Evolutionary conservation across 1,284 basidiomycete species (phyloP).

Genomic region (Irpex sp.): DNA sequence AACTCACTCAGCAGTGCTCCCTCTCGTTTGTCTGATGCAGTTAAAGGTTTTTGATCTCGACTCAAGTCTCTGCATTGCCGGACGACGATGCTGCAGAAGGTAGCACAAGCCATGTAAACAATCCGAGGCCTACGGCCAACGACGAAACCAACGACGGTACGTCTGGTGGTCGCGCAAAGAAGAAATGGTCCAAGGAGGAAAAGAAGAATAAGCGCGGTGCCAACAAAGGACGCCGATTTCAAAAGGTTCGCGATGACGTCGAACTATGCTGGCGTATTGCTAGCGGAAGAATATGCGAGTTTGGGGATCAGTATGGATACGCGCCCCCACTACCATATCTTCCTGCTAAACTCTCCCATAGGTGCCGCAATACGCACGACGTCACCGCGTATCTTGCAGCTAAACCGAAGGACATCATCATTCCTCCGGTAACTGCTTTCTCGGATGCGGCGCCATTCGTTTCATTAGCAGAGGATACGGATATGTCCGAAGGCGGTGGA

Average conservation of each 20-base stretch:
- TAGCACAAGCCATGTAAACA: conserved; percentile 36
- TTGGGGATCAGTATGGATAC: conserved; percentile 52
- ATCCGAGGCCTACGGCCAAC: conserved; percentile 26
- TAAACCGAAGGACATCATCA: conserved; percentile 74
- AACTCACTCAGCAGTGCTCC: neutral
- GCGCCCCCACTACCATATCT: conserved; percentile 2
- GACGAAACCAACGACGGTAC: conserved; percentile 15
- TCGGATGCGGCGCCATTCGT: conserved; percentile 49
- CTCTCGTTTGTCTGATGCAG: neutral
- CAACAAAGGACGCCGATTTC: conserved; percentile 76
- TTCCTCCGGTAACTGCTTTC: conserved; percentile 44
- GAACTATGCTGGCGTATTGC: conserved; percentile 76
- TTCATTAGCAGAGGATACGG: conserved; percentile 20
- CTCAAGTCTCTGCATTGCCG: conserved; percentile 33
- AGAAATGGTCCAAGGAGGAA: conserved; percentile 53
- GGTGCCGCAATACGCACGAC: conserved; percentile 84
- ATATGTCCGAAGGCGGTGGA: conserved; percentile 30
- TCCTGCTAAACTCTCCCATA: conserved; percentile 24
- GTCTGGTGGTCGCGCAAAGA: conserved; percentile 32
- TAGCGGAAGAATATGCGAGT: conserved; percentile 59
- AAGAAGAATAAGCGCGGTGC: conserved; percentile 73
- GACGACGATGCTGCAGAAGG: conserved; percentile 82
- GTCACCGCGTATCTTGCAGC: conserved; percentile 70
- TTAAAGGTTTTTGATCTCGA: conserved; percentile 56
- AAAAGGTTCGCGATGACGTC: conserved; percentile 67